Conservation (phyloP, 2,329 filamentous ascomycete genomes). For the Bretziella fagacearum region DNA sequence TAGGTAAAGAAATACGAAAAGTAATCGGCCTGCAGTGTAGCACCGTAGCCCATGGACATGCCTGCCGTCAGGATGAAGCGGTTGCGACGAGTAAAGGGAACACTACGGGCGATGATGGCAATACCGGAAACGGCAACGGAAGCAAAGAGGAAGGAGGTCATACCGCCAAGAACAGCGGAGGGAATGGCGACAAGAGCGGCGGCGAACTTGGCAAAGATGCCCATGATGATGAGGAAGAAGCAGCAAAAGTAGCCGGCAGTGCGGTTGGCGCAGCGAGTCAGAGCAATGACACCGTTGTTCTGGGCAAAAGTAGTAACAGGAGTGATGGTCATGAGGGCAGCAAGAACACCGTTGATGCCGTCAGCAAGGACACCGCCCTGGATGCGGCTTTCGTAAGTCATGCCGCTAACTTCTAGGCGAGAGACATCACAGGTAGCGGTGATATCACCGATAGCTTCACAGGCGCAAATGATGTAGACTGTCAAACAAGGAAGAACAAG, state of each 20-base stretch:
- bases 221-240: constrained; percentile 64
- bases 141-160: constrained; percentile 67
- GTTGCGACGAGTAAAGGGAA: constrained; percentile 61
- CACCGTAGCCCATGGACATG: constrained; percentile 55
- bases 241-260: constrained; percentile 65
- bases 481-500: constrained; percentile 56
- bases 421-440: constrained; percentile 71
- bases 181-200: constrained; percentile 65
- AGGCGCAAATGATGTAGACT: constrained; percentile 55
- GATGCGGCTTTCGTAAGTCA: constrained; percentile 56
- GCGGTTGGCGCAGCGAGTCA: constrained; percentile 67
- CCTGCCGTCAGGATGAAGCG: constrained; percentile 67
- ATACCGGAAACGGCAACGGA: constrained; percentile 64
- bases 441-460: constrained; percentile 66
- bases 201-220: constrained; percentile 68
- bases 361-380: constrained; percentile 67
- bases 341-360: constrained; percentile 57
- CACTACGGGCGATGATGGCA: constrained; percentile 51
- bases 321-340: constrained; percentile 61
- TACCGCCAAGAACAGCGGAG: constrained; percentile 45
- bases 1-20: constrained; percentile 60
- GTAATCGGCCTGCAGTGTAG: constrained; percentile 49
- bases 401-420: constrained; percentile 54
- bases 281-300: constrained; percentile 70
- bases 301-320: constrained; percentile 69